These are phyloP conservation scores for Tetrastigma voinierianum DNA, from an alignment of 164 flowering plant genomes.

Conservation along the genomic window DNA sequence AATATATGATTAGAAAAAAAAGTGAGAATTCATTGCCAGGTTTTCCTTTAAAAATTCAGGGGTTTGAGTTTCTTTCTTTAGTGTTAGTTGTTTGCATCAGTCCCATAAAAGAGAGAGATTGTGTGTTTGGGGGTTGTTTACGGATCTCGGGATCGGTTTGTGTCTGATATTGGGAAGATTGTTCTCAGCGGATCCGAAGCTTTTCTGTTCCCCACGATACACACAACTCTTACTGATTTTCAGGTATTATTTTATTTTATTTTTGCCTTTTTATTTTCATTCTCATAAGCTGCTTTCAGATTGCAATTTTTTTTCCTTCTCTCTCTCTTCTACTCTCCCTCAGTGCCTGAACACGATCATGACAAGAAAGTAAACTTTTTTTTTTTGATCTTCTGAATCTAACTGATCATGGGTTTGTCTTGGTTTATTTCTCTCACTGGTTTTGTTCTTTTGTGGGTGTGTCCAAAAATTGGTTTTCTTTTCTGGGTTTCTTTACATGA, in stretches of 20 bases:
- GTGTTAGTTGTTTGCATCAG: neutral
- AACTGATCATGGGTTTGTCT: neutral
- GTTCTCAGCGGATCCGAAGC: constrained; percentile 42
- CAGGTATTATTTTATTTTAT: constrained; percentile 38
- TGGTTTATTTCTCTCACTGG: neutral
- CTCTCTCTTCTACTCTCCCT: neutral
- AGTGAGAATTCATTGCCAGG: constrained; percentile 7
- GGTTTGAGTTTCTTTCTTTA: constrained; percentile 11
- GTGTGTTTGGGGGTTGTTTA: constrained; percentile 5
- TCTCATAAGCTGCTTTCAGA: neutral
- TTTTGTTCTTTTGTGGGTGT: neutral
- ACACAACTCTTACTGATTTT: constrained; percentile 44
- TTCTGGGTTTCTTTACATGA: neutral
- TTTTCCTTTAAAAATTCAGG: constrained; percentile 16
- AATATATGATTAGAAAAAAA: constrained; percentile 19
- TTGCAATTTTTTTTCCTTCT: neutral
- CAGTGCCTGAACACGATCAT: constrained; percentile 2
- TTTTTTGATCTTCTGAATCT: neutral
- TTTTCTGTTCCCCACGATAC: constrained; percentile 54
- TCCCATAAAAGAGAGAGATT: neutral
- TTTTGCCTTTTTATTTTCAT: neutral
- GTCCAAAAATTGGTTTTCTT: neutral
- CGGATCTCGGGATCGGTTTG: constrained; percentile 61
- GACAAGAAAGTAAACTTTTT: constrained; percentile 2
- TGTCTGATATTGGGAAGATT: constrained; percentile 31